Conservation (phyloP, 441 rosid genomes). For the Aleurites moluccanus region DNA sequence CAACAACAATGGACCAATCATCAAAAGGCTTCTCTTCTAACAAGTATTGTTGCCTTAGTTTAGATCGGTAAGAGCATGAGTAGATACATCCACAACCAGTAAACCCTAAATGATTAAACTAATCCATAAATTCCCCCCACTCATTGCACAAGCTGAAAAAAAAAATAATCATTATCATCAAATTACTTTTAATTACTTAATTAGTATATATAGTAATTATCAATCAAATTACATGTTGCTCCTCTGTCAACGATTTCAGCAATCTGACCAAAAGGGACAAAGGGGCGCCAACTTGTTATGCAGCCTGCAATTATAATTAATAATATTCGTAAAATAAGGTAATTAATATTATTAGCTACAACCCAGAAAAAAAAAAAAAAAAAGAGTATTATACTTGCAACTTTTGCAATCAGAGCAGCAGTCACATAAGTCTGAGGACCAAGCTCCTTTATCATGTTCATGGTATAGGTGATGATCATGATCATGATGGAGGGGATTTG, state of each 20-base stretch:
- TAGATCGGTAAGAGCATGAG: constrained; percentile 30
- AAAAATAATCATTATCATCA: too few relatives aligned
- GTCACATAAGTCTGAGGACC: constrained; percentile 29
- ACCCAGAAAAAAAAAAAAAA: too few relatives aligned
- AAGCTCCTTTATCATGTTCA: constrained; percentile 15
- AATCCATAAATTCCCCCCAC: constrained; percentile 27
- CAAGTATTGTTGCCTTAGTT: constrained; percentile 25
- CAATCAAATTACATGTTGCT: constrained; percentile 18
- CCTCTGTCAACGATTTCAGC: constrained; percentile 68
- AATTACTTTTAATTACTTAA: too few relatives aligned
- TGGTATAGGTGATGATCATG: neutral
- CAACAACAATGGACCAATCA: constrained; percentile 35
- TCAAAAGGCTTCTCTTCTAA: constrained; percentile 28
- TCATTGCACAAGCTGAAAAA: constrained; percentile 26
- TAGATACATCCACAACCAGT: constrained; percentile 24
- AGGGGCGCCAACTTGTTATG: constrained; percentile 67
- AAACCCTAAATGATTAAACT: constrained; percentile 1
- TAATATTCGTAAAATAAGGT: neutral
- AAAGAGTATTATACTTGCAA: constrained; percentile 18
- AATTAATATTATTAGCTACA: too few relatives aligned
- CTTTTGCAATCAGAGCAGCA: constrained; percentile 25
- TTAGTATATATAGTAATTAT: neutral
- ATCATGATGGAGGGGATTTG: neutral
- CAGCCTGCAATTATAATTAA: constrained; percentile 38
- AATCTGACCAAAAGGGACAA: constrained; percentile 62